Evolutionary conservation across 2,329 filamentous ascomycete genomes (phyloP).

Genomic region (Chrysoporthe puriensis): DNA sequence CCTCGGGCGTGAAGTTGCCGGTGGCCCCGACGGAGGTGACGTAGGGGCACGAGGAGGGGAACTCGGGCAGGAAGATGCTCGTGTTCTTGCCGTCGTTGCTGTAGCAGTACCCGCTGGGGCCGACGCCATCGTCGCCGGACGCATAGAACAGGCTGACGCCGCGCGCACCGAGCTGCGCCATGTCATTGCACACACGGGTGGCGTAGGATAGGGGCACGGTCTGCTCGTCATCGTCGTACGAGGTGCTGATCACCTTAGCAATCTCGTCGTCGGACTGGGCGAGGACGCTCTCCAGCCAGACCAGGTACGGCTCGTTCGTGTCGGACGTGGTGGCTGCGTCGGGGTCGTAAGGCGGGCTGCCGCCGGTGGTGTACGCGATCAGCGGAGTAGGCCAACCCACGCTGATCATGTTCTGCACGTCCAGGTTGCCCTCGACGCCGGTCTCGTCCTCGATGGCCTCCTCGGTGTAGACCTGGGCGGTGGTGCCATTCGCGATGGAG

Average conservation of each 20-base stretch:
- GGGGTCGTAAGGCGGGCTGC: constrained; percentile 37
- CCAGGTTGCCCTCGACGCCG: constrained; percentile 63
- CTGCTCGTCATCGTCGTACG: constrained; percentile 70
- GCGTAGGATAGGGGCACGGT: constrained; percentile 63
- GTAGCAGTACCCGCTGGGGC: constrained; percentile 38
- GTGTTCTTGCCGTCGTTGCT: constrained; percentile 37
- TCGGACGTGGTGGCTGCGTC: constrained; percentile 34
- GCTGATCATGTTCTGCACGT: constrained; percentile 53
- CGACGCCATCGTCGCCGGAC: constrained; percentile 58
- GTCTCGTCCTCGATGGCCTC: constrained; percentile 36
- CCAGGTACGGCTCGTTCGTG: constrained; percentile 31
- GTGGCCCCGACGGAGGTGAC: constrained; percentile 67
- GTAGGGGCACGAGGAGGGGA: constrained; percentile 55
- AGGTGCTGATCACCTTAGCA: constrained; percentile 66
- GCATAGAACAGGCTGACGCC: constrained; percentile 70
- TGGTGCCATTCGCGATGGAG: constrained; percentile 40
- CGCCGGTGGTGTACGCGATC: constrained; percentile 39
- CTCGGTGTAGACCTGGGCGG: constrained; percentile 35
- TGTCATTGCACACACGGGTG: constrained; percentile 55
- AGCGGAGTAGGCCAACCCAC: constrained; percentile 38
- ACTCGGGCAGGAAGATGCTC: constrained; percentile 48
- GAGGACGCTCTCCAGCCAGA: constrained; percentile 63
- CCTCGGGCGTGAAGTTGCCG: constrained; percentile 38
- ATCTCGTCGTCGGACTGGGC: constrained; percentile 52
- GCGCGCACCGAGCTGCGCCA: constrained; percentile 66